phyloP scores from a whole-genome alignment of 106 monocot genomes.

The Narthecium ossifragum region DNA sequence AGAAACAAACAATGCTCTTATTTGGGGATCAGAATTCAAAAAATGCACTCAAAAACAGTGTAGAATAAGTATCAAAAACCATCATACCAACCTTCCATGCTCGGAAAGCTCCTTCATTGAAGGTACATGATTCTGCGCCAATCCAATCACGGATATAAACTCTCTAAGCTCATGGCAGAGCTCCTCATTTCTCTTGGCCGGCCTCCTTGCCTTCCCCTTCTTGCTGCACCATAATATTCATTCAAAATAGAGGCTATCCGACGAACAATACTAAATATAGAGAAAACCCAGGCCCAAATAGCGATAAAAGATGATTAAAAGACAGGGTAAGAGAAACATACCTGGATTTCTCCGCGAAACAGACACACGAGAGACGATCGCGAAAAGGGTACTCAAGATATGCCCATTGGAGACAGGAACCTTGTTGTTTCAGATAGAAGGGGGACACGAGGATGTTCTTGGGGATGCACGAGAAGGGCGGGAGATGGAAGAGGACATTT shows the following conservation, averaged over 20 bases:
- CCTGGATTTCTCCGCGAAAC: not conserved
- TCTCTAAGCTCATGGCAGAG: conserved; percentile 40
- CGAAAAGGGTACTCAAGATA: not conserved
- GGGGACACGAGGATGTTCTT: not conserved
- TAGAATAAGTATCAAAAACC: conserved; percentile 4
- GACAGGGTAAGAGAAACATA: not conserved
- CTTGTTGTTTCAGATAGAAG: too few species aligned
- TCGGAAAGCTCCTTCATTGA: conserved; percentile 40
- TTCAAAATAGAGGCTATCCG: not conserved
- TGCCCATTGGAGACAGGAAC: not conserved
- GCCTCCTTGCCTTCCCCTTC: conserved; percentile 17
- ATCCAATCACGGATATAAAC: conserved; percentile 25
- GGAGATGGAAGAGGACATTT: not conserved
- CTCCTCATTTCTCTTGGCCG: conserved; percentile 37
- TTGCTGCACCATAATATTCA: conserved; percentile 1
- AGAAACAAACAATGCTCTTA: not conserved
- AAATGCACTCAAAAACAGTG: not conserved
- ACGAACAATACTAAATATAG: not conserved
- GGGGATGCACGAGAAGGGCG: not conserved
- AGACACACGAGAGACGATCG: too few species aligned
- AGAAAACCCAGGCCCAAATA: too few species aligned
- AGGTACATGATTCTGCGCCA: conserved; percentile 37
- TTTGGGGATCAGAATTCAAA: not conserved
- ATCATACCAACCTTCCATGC: conserved; percentile 47
- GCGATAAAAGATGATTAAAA: too few species aligned